Evolutionary conservation across 768 basidiomycete species (phyloP).

Genomic region (Megacollybia marginata): DNA sequence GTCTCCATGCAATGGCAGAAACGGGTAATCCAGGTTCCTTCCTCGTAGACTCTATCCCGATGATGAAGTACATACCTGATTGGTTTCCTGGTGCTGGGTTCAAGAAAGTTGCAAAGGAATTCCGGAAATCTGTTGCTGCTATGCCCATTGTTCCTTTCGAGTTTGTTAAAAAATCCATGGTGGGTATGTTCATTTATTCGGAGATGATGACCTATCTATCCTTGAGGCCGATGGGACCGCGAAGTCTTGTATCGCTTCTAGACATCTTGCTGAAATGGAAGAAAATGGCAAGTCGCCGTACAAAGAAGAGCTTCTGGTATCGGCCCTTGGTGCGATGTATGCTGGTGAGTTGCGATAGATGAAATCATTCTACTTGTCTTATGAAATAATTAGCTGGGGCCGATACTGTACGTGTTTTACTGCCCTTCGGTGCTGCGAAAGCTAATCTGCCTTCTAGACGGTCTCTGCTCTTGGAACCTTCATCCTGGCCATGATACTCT

Average conservation of each 20-base stretch:
- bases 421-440: not conserved
- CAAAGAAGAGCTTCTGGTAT: conserved; percentile 1
- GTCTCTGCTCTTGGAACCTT: conserved; percentile 5
- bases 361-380: not conserved
- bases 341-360: not conserved
- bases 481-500: conserved; percentile 17
- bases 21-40: conserved; percentile 13
- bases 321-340: not conserved
- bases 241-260: conserved; percentile 10
- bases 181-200: not conserved
- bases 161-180: conserved; percentile 9
- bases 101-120: conserved; percentile 30
- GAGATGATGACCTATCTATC: not conserved
- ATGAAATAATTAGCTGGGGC: not conserved
- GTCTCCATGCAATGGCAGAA: conserved; percentile 7
- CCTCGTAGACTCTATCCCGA: conserved; percentile 10
- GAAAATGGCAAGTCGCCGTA: conserved; percentile 1
- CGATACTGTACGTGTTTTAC: conserved; percentile 3
- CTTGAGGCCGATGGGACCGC: conserved; percentile 7
- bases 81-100: conserved; percentile 43
- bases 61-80: conserved; percentile 32
- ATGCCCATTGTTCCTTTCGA: conserved; percentile 29
- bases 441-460: conserved; percentile 1
- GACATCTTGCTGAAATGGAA: conserved; percentile 8
- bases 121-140: conserved; percentile 22